Evolutionary conservation across 2,329 filamentous ascomycete genomes (phyloP), one percentile per base, ranked within the genome.

Genomic region (Rachicladosporium sp.): DNA sequence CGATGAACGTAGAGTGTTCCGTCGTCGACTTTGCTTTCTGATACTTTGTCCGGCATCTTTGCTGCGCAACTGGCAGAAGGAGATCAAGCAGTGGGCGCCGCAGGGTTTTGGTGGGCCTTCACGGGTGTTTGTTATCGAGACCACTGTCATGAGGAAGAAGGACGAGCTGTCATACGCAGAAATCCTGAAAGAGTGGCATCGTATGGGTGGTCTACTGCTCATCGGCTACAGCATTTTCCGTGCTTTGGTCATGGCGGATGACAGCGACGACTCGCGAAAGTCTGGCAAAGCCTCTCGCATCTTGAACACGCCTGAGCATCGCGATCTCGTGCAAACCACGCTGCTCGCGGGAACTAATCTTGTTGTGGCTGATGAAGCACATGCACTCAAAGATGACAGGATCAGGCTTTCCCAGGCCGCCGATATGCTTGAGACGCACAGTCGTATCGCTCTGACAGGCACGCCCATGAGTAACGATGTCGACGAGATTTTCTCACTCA

Each of bases 401-500:
- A 67, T 78, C 0, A 60, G 67, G 12, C 62, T 80, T 29, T 66
- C 76, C 33, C 46, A 59, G 30, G 68, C 73, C 4, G 74, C 78
- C 12, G 63, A 64, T 2, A 58, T 64, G 8, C 80, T 95, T 54
- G 67, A 58, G 43, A 82, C 86, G 0, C 73, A 66, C 39, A 79
- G 71, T 43, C 77, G 87, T 8, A 82, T 95, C 47, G 88, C 86
- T 4, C 67, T 95, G 45, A 93, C 87, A 1, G 88, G 87, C 1
- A 89, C 87, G 0, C 88, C 88, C 1, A 66, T 95, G 37, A 78
- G 83, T 4, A 95, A 94, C 54, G 82, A 85, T 37, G 76, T 94
- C 0, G 66, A 73, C 21, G 88, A 95, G 51, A 93, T 93, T 53
- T 86, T 80, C 53, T 66, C 78, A n/a, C 84, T 93, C 75, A 80